Evolutionary conservation across 805 yeast species (phyloP), one percentile per base, ranked within the genome.

Genomic region (Kodamaea nitidulidarum): DNA sequence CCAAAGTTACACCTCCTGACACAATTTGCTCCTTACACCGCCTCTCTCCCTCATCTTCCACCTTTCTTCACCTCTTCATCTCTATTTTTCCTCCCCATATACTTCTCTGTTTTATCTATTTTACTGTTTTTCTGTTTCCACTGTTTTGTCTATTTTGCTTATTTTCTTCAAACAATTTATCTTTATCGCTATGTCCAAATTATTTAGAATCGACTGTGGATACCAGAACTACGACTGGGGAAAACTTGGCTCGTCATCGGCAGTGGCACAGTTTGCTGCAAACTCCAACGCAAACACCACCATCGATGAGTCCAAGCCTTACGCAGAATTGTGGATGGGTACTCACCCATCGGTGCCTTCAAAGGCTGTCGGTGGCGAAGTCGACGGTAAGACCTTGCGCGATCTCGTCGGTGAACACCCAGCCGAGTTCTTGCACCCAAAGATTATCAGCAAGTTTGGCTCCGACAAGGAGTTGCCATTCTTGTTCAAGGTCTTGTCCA

Each of bases 251-350:
- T 71, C 80, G 5, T 50, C 77, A 5, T 86, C 96, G 14, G 84
- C 95, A 6, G 98, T 90, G 37, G 98, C 98, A 4, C 81, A 75
- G 58, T 91, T 80, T 58, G 95, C 95, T 32, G 71, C 81, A 27
- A 69, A 71, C 36, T 79, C 95, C 32, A 81, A 84, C 61, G 75
- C 86, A 2, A 32, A 50, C 9, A 69, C 86, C 39, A 56, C 55
- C 14, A 75, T 88, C 40, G 87, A 84, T 48, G 90, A 83, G 52
- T 38, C 71, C 27, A 78, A 80, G 55, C 98, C 98, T 8, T 93
- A 93, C 57, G 98, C 98, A 12, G 98, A 93, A 63, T 71, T 93
- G 50, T 93, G 98, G 98, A 93, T 93, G 98, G 98, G 98, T 28
- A 88, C 98, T 17, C 98, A 93, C 60, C 91, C 95, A 38, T 84